phyloP scores from a whole-genome alignment of 208 protist genomes.

The Trypanosoma theileri region DNA sequence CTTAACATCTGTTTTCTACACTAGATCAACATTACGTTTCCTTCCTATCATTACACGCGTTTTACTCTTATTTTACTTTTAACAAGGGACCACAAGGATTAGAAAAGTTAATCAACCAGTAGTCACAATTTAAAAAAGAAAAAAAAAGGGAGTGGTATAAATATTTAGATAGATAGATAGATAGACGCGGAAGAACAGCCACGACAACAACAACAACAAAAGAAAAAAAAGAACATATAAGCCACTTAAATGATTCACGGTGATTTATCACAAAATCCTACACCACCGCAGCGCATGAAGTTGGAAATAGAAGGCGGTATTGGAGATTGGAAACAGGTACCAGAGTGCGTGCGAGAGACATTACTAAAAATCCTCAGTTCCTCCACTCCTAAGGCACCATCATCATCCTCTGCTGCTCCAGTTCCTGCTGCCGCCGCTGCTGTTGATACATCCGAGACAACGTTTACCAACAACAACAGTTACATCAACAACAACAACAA shows the following conservation, averaged over 20 bases:
- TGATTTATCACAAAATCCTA: neutral
- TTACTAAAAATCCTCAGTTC: conserved; percentile 12
- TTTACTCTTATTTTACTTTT: conserved; percentile 1
- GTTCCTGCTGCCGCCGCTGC: neutral
- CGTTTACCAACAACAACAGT: neutral
- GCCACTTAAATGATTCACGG: neutral
- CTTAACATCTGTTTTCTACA: neutral
- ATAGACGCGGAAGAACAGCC: neutral
- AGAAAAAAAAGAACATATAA: neutral
- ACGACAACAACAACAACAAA: too few species aligned
- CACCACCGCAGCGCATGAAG: neutral
- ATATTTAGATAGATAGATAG: neutral
- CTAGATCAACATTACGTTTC: too few species aligned
- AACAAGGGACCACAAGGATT: neutral
- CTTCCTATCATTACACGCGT: neutral
- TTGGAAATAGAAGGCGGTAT: conserved; percentile 18
- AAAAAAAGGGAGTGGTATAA: neutral
- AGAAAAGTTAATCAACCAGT: neutral
- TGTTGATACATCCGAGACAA: neutral
- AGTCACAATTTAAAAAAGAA: neutral
- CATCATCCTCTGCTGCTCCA: too few species aligned
- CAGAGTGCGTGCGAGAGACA: conserved; percentile 22
- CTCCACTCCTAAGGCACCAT: neutral
- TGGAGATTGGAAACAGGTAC: conserved; percentile 21
- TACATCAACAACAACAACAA: neutral